Base-by-base conservation (phyloP, 345 rosid species). In the Aquilaria malaccensis region DNA sequence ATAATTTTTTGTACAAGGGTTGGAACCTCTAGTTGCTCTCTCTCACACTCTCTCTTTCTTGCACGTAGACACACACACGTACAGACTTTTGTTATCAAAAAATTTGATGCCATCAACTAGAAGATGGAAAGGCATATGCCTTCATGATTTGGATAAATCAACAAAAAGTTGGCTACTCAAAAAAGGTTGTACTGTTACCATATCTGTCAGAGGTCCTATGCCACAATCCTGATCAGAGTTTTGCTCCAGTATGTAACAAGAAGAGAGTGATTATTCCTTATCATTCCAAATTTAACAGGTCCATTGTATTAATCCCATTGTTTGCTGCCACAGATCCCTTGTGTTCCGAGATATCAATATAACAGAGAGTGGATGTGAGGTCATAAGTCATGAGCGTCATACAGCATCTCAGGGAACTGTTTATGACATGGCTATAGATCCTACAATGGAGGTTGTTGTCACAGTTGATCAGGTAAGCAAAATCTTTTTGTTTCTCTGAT, bases 361-460 rank as follows among this genome's bases (percentile, higher is more conserved):
- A 69, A 79, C 72, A 46, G 72, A 68, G 31, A 64, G 66, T 59
- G 68, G 67, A 56, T 73, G 61, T 56, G 76, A 69, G 58, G 65
- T 78, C 74, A 80, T 69, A 48, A 83, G 80, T 59, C 79, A 84
- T 75, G 81, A 80, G 67, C 84, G 81, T 63, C 89, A 77, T 76
- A 64, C 70, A 78, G 86, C 85, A 56, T 89, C 92, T 72, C 72
- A 73, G 54, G 97, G 95, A 77, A 87, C 85, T 54, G 81, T 89
- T 37, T 83, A 81, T 70, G 95, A 89, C 77, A 82, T 89, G 92
- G 85, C 81, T 74, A 59, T 85, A 67, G 97, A 87, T 76, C 83
- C 80, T 66, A 74, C 71, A 67, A 70, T 73, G 76, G 76, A 78
- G 55, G 72, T 74, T 73, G 97, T 77, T 61, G 79, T 87, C 62